Percentiles rank a stretch among this genome's conserved stretches.
Conservation (phyloP, 805 yeast genomes). For the Kregervanrija delftensis region DNA sequence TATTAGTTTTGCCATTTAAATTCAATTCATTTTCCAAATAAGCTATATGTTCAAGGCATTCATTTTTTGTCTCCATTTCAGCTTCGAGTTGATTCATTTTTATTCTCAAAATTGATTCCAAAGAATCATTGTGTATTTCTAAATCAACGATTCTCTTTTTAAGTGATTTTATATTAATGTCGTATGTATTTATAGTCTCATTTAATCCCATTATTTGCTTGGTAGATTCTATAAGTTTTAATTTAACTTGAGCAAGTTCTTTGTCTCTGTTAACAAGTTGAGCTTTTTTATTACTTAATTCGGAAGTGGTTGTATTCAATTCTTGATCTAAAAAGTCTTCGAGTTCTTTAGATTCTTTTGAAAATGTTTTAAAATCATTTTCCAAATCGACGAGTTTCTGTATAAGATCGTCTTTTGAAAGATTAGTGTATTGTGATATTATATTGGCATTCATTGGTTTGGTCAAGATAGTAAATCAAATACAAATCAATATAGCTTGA, state of each 20-base stretch:
- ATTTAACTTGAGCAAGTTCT: conserved; percentile 4
- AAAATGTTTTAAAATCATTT: conserved; percentile 14
- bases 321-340: conserved; percentile 22
- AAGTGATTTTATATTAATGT: conserved; percentile 6
- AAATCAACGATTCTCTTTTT: conserved; percentile 12
- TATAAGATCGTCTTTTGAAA: conserved; percentile 10
- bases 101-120: conserved; percentile 18
- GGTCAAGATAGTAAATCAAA: too few species aligned
- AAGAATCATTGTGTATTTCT: conserved; percentile 21
- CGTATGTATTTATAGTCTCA: background rate
- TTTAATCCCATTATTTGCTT: background rate
- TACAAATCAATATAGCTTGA: too few species aligned
- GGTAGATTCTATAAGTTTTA: background rate
- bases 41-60: conserved; percentile 19
- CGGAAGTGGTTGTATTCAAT: conserved; percentile 6
- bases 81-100: conserved; percentile 4
- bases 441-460: too few species aligned
- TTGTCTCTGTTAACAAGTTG: background rate
- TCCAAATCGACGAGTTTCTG: conserved; percentile 15
- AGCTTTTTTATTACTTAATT: conserved; percentile 2
- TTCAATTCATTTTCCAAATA: conserved; percentile 17
- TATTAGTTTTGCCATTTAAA: background rate
- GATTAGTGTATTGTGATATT: too few species aligned
- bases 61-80: conserved; percentile 13
- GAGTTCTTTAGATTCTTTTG: conserved; percentile 19